These are phyloP conservation scores for Gracilaria gracilis DNA, from an alignment of 23 red algal species.

Conservation along the genomic window DNA sequence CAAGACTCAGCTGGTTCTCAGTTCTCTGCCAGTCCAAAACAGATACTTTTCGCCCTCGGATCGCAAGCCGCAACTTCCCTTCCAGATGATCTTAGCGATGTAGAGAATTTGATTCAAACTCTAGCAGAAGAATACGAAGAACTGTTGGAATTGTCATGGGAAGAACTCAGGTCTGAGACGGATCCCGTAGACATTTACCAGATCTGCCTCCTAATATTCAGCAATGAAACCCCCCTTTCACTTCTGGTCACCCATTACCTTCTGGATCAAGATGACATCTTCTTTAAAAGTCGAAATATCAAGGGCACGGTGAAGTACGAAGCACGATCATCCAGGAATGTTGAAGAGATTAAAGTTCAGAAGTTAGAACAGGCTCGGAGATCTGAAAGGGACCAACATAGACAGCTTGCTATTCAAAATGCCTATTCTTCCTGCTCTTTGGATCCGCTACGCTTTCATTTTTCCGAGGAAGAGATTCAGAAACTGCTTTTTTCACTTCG, in stretches of 20 bases:
- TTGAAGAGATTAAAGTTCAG: conserved; percentile 26
- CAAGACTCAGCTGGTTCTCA: conserved; percentile 29
- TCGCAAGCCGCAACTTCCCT: background rate
- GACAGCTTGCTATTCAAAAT: conserved; percentile 10
- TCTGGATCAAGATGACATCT: conserved; percentile 41
- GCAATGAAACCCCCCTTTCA: conserved; percentile 2
- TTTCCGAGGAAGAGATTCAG: conserved; percentile 34
- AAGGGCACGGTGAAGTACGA: conserved; percentile 55
- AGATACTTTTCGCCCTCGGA: conserved; percentile 58
- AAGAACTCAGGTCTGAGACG: conserved; percentile 9
- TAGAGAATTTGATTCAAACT: conserved; percentile 23
- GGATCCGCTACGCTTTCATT: conserved; percentile 12
- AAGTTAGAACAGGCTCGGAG: conserved; percentile 4
- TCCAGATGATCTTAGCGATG: conserved; percentile 12
- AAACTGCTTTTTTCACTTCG: conserved; percentile 20
- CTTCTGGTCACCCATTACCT: conserved; percentile 63
- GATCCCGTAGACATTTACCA: background rate
- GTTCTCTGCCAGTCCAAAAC: conserved; percentile 65
- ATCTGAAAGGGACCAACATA: conserved; percentile 18
- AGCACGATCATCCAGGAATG: conserved; percentile 25
- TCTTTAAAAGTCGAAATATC: conserved; percentile 57
- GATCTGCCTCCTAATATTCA: conserved; percentile 43
- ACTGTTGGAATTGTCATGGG: conserved; percentile 64
- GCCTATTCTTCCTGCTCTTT: conserved; percentile 33
- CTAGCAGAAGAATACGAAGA: conserved; percentile 45